Conservation (phyloP, 768 basidiomycete genomes). For the Neoboletus brunneissimus region DNA sequence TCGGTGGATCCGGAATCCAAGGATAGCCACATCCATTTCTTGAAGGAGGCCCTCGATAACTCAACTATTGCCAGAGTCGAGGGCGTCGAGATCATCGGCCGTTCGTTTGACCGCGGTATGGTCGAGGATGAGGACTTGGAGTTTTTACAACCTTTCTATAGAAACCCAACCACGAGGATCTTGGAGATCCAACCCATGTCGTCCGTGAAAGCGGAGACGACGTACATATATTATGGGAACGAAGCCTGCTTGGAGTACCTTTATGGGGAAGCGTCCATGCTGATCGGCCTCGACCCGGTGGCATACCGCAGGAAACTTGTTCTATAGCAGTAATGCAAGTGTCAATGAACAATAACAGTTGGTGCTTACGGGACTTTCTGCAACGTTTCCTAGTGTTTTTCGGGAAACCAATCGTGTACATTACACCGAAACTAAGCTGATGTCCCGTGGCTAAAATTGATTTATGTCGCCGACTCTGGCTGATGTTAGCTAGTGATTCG, state of each 20-base stretch:
- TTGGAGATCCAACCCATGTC: neutral
- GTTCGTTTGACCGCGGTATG: neutral
- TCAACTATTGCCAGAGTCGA: neutral
- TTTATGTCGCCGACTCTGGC: neutral
- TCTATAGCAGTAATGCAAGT: neutral
- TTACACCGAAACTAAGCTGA: neutral
- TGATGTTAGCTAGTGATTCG: neutral
- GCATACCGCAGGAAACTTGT: neutral
- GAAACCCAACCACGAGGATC: neutral
- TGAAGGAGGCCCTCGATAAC: neutral
- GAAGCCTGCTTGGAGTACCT: neutral
- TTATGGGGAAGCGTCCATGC: neutral
- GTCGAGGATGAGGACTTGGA: neutral
- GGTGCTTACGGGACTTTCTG: neutral
- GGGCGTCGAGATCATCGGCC: neutral
- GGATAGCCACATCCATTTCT: neutral
- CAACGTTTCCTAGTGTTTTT: neutral
- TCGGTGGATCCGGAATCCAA: neutral
- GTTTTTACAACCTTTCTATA: neutral
- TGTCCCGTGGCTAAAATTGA: neutral
- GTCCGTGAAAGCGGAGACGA: neutral
- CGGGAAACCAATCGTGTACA: neutral
- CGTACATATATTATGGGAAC: neutral
- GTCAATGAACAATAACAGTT: neutral
- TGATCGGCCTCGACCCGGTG: neutral